Evolutionary conservation across 495 filamentous ascomycete genomes (phyloP).

Genomic region (Neurospora sp.): DNA sequence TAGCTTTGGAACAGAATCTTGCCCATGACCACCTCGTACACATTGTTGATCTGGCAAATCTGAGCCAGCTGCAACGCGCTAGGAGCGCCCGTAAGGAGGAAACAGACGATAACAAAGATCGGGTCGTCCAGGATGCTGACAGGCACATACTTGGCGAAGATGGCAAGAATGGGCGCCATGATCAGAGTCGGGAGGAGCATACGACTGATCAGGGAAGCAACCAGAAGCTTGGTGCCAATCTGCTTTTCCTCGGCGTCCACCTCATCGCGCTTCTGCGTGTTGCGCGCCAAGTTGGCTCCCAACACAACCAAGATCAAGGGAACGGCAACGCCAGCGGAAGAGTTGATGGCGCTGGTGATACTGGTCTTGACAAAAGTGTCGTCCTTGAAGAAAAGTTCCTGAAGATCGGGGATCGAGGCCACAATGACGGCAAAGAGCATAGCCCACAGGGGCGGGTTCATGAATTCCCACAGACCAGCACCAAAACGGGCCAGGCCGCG

Average conservation of each 20-base stretch:
- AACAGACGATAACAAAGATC: constrained; percentile 96
- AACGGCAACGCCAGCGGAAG: constrained; percentile 84
- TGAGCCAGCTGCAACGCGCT: constrained; percentile 92
- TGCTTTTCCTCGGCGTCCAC: constrained; percentile 54
- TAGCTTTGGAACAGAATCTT: constrained; percentile 94
- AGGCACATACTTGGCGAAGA: constrained; percentile 85
- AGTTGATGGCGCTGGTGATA: constrained; percentile 74
- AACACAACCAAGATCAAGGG: constrained; percentile 95
- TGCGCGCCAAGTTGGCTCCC: constrained; percentile 79
- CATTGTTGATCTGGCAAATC: constrained; percentile 96
- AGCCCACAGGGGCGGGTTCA: constrained; percentile 97
- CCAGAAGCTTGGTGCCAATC: constrained; percentile 63
- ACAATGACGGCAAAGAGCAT: constrained; percentile 86
- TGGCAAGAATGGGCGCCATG: constrained; percentile 84
- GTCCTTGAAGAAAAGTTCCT: constrained; percentile 75
- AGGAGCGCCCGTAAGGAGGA: constrained; percentile 87
- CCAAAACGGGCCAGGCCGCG: constrained; percentile 42
- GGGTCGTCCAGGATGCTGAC: constrained; percentile 95
- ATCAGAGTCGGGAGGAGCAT: constrained; percentile 89
- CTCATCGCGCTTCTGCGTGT: constrained; percentile 52
- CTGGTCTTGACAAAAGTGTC: constrained; percentile 90
- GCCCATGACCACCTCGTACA: constrained; percentile 89
- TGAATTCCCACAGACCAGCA: constrained; percentile 72
- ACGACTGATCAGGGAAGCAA: constrained; percentile 74
- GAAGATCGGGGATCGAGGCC: constrained; percentile 77